Evolutionary conservation across 441 rosid genomes (phyloP).

Genomic region (Cnidoscolus chayamansa): DNA sequence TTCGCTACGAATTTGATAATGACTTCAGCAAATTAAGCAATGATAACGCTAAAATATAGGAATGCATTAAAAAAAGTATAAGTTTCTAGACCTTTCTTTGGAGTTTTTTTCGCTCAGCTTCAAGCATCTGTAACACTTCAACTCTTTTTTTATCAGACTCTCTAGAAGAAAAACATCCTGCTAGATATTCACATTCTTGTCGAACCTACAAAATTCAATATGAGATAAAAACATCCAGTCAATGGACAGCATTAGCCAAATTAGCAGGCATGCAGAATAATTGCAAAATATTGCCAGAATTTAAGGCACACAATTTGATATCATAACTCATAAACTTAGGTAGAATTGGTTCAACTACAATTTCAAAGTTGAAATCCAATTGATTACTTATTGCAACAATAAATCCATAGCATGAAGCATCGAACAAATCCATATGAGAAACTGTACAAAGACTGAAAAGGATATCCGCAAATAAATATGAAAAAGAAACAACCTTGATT

Average conservation of each 20-base stretch:
- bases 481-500: conserved; percentile 46
- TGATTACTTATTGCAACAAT: not conserved
- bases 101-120: conserved; percentile 45
- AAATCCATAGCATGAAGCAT: not conserved
- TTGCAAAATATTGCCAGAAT: not conserved
- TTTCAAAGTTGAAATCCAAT: not conserved
- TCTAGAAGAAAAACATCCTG: conserved; percentile 55
- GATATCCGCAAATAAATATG: not conserved
- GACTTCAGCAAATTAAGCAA: not conserved
- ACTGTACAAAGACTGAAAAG: not conserved
- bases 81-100: conserved; percentile 58
- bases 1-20: not conserved
- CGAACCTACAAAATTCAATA: conserved; percentile 52
- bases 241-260: not conserved
- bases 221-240: not conserved
- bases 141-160: conserved; percentile 43
- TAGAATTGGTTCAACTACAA: not conserved
- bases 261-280: not conserved
- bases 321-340: not conserved
- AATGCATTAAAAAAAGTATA: conserved; percentile 5
- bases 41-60: not conserved
- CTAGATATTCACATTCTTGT: conserved; percentile 66
- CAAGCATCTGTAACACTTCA: conserved; percentile 44
- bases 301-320: not conserved
- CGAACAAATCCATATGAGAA: not conserved